A percentile compares a stretch with the other conserved stretches of the same genome.
Evolutionary conservation across 179 eudicot genomes (phyloP).

Genomic region (Silene vulgaris): DNA sequence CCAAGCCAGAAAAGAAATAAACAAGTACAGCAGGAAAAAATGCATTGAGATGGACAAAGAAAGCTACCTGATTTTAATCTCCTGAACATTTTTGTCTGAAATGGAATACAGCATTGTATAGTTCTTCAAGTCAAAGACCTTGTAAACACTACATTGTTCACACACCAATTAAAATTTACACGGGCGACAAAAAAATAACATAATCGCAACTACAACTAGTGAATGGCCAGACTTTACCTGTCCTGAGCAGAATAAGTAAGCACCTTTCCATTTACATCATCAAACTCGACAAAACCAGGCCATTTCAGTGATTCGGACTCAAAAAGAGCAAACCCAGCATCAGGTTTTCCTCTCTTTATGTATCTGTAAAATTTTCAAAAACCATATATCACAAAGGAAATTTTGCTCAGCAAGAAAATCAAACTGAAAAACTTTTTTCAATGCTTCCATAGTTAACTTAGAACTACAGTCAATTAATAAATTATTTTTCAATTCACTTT

Average conservation of each 20-base stretch:
- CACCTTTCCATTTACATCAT: slow-evolving; percentile 92
- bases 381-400: slow-evolving; percentile 3
- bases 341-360: slow-evolving; percentile 77
- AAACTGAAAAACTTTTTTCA: neutral
- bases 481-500: neutral
- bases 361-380: slow-evolving; percentile 40
- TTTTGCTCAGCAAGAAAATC: neutral
- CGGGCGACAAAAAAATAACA: neutral
- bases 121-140: slow-evolving; percentile 91
- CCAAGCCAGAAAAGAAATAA: slow-evolving; percentile 6
- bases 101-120: slow-evolving; percentile 76
- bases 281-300: slow-evolving; percentile 99
- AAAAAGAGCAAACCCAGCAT: slow-evolving; percentile 85
- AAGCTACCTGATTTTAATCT: slow-evolving; percentile 75
- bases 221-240: slow-evolving; percentile 39
- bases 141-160: slow-evolving; percentile 52
- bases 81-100: slow-evolving; percentile 77
- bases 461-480: neutral
- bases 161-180: neutral
- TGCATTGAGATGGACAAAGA: slow-evolving; percentile 13
- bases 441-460: neutral
- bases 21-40: neutral
- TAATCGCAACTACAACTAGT: neutral
- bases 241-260: slow-evolving; percentile 94
- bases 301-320: slow-evolving; percentile 85